Base-by-base conservation (phyloP, 768 basidiomycete species). In the Panaeolus cyanescens region DNA sequence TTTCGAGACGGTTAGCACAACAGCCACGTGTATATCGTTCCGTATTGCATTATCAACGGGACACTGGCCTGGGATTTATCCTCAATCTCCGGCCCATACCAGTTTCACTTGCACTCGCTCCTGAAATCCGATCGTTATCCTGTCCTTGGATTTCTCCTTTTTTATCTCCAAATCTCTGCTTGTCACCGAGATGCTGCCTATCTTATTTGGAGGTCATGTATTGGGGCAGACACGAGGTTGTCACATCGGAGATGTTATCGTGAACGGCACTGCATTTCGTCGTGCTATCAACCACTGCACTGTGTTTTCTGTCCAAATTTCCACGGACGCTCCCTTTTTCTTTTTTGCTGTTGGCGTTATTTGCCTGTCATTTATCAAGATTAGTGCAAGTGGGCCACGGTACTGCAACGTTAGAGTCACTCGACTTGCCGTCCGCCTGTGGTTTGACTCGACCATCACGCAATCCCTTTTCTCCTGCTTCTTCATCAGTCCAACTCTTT, bases 381-480 rank as follows among this genome's bases (percentile, higher is more conserved):
- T 50, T 28, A 50, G 45, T 13, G 37, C 1, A 12, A 15, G 7
- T 50, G 25, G 45, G 45, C 25, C 45, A 50, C 45, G 45, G 30
- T 50, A 50, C 45, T 62, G 59, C 60, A 57, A 58, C 57, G 54
- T 61, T 58, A 59, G 63, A 50, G 54, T 50, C 37, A 59, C 56
- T 56, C 34, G 19, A 58, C 57, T 20, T 54, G 31, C 61, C n/a
- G 59, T 59, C 61, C n/a, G 59, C 59, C 42, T 58, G 55, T 33
- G 58, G 31, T 50, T 36, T 37, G 22, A 36, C n/a, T n/a, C n/a
- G 7, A 17, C 42, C 30, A 53, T 33, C 20, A 20, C 20, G n/a
- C 66, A 56, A n/a, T 12, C 54, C 40, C 42, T 53, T 36, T 68
- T 71, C 67, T 68, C 68, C 67, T 70, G 68, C 66, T 65, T 68